A percentile compares a stretch with the other conserved stretches of the same genome.
Conservation (phyloP, 2,329 filamentous ascomycete species). For the Cladobotryum protrusum region DNA sequence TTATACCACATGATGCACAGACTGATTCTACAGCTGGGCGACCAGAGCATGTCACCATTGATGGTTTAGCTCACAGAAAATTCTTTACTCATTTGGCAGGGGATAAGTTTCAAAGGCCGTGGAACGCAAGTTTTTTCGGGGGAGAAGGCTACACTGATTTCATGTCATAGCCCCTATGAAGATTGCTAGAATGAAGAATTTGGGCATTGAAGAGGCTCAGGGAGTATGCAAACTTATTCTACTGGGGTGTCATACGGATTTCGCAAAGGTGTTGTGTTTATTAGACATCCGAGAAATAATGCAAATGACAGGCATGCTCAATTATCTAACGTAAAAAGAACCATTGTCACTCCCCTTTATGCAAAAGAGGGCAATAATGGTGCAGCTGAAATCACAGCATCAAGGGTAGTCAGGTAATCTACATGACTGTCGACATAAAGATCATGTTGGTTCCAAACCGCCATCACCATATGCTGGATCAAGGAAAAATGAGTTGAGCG, state of each 20-base stretch:
- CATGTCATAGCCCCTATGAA: too few species aligned
- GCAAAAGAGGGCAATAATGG: slow-evolving; percentile 4
- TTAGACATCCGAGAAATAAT: too few species aligned
- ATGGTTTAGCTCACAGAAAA: slow-evolving; percentile 35
- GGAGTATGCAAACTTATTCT: too few species aligned
- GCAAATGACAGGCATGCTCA: too few species aligned
- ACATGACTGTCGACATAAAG: slow-evolving; percentile 6
- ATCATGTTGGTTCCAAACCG: slow-evolving; percentile 11
- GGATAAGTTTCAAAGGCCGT: background rate
- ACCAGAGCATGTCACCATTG: slow-evolving; percentile 21
- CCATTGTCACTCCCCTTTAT: too few species aligned
- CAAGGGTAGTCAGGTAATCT: slow-evolving; percentile 3
- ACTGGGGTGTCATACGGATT: too few species aligned
- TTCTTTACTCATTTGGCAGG: slow-evolving; percentile 13
- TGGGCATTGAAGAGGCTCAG: too few species aligned
- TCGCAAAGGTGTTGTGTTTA: too few species aligned
- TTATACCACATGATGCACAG: too few species aligned
- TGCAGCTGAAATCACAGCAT: slow-evolving; percentile 8
- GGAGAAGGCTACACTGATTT: background rate
- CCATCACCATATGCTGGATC: slow-evolving; percentile 5
- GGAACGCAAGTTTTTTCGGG: slow-evolving; percentile 2
- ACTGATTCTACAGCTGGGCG: slow-evolving; percentile 47
- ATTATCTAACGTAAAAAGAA: background rate
- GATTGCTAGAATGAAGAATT: too few species aligned
- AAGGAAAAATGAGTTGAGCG: slow-evolving; percentile 4